Percentiles rank a stretch among this genome's conserved stretches.
phyloP scores from a whole-genome alignment of 805 yeast species.

The Lipomyces yamadae region DNA sequence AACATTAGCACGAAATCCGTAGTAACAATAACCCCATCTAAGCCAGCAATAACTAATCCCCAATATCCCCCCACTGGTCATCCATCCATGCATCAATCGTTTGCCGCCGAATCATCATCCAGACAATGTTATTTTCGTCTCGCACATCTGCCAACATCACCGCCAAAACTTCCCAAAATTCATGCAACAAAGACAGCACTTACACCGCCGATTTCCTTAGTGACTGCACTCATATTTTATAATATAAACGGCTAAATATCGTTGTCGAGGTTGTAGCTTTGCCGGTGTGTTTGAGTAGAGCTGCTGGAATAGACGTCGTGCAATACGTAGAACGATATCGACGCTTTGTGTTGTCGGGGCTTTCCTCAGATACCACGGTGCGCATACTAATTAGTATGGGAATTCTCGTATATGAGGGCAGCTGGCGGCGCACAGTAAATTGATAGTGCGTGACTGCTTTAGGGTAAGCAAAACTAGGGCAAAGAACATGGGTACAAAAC shows the following conservation, averaged over 20 bases:
- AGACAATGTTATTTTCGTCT: neutral
- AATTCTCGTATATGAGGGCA: neutral
- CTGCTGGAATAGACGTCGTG: neutral
- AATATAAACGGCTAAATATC: constrained; percentile 1
- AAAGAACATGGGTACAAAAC: neutral
- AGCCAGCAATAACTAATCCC: neutral
- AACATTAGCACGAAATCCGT: constrained; percentile 1
- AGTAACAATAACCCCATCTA: neutral
- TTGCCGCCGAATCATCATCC: neutral
- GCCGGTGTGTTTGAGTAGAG: neutral
- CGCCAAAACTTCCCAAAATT: neutral
- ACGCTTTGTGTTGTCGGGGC: neutral
- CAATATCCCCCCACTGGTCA: neutral
- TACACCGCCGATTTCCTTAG: constrained; percentile 47
- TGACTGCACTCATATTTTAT: constrained; percentile 43
- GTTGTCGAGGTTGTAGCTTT: neutral
- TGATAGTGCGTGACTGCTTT: constrained; percentile 48
- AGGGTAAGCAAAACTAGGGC: constrained; percentile 8
- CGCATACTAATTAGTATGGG: neutral
- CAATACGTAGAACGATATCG: neutral
- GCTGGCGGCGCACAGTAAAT: neutral
- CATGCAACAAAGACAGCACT: constrained; percentile 24
- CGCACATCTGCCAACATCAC: neutral
- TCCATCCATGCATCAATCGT: neutral
- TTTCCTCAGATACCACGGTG: neutral